Percentiles rank a stretch among this genome's conserved stretches.
Evolutionary conservation across 164 flowering plant species (phyloP).

Genomic region (Buxus sempervirens): DNA sequence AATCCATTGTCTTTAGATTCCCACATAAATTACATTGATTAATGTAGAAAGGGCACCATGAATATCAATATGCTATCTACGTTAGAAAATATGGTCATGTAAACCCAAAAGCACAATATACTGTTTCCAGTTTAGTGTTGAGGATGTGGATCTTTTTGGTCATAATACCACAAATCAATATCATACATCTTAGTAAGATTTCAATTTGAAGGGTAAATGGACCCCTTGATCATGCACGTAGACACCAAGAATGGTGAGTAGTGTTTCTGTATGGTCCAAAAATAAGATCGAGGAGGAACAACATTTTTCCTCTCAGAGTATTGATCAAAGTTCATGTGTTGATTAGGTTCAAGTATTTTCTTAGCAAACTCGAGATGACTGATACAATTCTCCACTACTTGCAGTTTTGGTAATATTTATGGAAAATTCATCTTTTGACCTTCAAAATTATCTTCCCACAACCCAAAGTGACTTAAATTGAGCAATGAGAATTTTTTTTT

Average conservation of each 20-base stretch:
- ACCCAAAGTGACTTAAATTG: too few relatives aligned
- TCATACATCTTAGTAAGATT: not conserved
- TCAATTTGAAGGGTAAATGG: not conserved
- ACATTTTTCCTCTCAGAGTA: too few relatives aligned
- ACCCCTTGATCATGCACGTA: not conserved
- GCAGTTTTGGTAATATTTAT: too few relatives aligned
- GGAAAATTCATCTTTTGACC: too few relatives aligned
- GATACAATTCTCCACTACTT: too few relatives aligned
- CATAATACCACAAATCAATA: too few relatives aligned
- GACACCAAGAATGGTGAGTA: not conserved
- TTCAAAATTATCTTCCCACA: too few relatives aligned
- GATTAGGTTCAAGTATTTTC: too few relatives aligned
- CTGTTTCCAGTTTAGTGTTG: not conserved
- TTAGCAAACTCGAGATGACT: too few relatives aligned
- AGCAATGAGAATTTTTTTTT: too few relatives aligned
- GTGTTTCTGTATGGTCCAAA: not conserved
- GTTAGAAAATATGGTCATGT: not conserved
- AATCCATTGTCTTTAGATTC: not conserved
- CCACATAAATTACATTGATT: not conserved
- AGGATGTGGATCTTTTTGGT: not conserved
- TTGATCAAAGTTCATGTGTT: not conserved
- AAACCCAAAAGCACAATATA: too few relatives aligned
- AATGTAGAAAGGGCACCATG: not conserved
- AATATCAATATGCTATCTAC: not conserved
- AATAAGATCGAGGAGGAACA: not conserved